Evolutionary conservation across 345 rosid species (phyloP).

Genomic region (Luvunga scandens): DNA sequence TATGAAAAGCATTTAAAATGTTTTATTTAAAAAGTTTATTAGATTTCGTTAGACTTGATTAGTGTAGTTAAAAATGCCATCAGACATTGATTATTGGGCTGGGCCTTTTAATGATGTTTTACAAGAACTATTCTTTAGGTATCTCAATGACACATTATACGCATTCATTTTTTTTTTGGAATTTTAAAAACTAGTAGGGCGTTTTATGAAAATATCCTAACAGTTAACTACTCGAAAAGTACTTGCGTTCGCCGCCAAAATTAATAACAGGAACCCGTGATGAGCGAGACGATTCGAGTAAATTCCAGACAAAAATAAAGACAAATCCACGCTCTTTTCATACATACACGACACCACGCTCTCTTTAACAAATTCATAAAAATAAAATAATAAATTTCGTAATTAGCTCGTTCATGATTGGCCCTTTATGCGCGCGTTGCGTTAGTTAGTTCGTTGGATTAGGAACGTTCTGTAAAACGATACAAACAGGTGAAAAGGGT

Average conservation of each 20-base stretch:
- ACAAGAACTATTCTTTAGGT: too few species aligned
- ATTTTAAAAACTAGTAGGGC: not conserved
- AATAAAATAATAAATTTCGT: not conserved
- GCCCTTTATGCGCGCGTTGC: not conserved
- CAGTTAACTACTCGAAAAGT: not conserved
- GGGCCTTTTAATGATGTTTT: not conserved
- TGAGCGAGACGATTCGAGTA: not conserved
- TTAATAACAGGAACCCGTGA: not conserved
- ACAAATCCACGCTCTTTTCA: not conserved
- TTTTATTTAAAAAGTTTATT: too few species aligned
- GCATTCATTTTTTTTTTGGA: not conserved
- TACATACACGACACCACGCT: not conserved
- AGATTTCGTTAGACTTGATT: not conserved
- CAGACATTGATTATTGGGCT: not conserved
- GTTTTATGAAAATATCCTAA: not conserved
- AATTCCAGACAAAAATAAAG: not conserved
- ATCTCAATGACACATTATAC: too few species aligned
- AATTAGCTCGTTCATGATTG: not conserved
- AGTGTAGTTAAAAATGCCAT: not conserved
- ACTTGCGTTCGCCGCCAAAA: not conserved
- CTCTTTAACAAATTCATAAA: not conserved
- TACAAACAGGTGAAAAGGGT: not conserved
- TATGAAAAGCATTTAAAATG: not conserved
- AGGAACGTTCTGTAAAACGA: not conserved
- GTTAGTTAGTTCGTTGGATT: not conserved